Evolutionary conservation across 164 flowering plant species (phyloP).

Genomic region (Stephania cephalantha): DNA sequence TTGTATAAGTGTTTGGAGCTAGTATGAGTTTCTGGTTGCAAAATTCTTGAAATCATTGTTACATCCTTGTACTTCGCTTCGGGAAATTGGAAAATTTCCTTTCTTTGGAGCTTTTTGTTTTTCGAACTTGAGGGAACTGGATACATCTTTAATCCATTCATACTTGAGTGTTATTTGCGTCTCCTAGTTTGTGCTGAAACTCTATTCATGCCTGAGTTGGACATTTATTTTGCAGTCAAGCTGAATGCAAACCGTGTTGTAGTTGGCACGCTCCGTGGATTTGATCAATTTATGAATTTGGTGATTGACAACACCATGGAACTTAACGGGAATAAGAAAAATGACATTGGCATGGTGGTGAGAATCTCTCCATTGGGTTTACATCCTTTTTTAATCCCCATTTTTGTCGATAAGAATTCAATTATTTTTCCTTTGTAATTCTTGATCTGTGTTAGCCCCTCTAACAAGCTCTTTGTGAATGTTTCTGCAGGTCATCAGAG

Average conservation of each 20-base stretch:
- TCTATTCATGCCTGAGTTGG: background rate
- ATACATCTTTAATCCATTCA: background rate
- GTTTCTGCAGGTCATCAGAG: constrained; percentile 19
- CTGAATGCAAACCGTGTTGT: constrained; percentile 69
- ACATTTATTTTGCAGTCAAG: constrained; percentile 45
- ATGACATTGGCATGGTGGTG: constrained; percentile 82
- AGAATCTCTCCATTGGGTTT: constrained; percentile 12
- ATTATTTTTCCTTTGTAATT: too few species aligned
- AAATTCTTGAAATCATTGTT: too few species aligned
- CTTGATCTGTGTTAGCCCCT: background rate
- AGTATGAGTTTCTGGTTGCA: too few species aligned
- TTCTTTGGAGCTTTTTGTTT: background rate
- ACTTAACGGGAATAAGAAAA: constrained; percentile 57
- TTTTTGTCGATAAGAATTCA: too few species aligned
- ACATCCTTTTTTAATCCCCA: background rate
- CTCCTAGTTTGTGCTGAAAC: background rate
- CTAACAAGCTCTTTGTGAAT: background rate
- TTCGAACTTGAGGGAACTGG: background rate
- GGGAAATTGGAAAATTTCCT: background rate
- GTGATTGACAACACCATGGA: constrained; percentile 70
- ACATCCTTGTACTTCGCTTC: background rate
- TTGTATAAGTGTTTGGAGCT: too few species aligned
- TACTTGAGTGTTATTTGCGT: background rate
- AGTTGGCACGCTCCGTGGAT: constrained; percentile 73
- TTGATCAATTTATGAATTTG: constrained; percentile 79